Evolutionary conservation across 371 early-diverging fungal species (phyloP).

Genomic region (Synchytrium microbalum): DNA sequence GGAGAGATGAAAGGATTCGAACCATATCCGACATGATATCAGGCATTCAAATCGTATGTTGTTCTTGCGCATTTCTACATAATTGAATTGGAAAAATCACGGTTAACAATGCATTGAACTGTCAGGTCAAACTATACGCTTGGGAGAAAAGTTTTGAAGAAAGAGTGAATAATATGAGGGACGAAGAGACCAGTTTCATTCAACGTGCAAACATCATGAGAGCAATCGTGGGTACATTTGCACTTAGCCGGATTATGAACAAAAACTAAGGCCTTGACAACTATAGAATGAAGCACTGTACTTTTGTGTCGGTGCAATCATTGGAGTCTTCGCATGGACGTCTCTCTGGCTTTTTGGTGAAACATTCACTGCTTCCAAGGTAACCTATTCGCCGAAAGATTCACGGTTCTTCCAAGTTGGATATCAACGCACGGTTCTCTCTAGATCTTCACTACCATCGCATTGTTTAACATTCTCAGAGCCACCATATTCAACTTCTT

Average conservation of each 20-base stretch:
- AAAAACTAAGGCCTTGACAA: no score
- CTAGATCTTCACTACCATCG: constrained; percentile 29
- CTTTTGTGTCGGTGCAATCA: constrained; percentile 13
- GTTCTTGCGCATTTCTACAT: no score
- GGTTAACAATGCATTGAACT: no score
- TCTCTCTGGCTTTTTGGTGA: constrained; percentile 22
- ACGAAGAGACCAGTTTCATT: constrained; percentile 43
- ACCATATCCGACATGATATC: constrained; percentile 33
- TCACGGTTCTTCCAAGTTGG: neutral
- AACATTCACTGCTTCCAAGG: constrained; percentile 25
- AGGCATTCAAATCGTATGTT: constrained; percentile 40
- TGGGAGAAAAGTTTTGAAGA: constrained; percentile 49
- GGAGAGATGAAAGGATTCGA: constrained; percentile 40
- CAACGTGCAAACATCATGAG: constrained; percentile 22
- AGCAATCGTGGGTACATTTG: constrained; percentile 34
- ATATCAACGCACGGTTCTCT: neutral
- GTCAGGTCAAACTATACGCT: constrained; percentile 64
- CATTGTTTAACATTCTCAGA: constrained; percentile 23
- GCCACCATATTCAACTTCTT: constrained; percentile 30
- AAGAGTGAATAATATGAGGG: constrained; percentile 33
- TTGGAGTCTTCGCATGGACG: constrained; percentile 25
- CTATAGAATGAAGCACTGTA: no score
- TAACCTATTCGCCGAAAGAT: constrained; percentile 4
- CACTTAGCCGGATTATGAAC: constrained; percentile 26
- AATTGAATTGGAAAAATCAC: no score